Evolutionary conservation across 306 rosid species (phyloP), one percentile per base, ranked within the genome.

Genomic region (Parietaria judaica): DNA sequence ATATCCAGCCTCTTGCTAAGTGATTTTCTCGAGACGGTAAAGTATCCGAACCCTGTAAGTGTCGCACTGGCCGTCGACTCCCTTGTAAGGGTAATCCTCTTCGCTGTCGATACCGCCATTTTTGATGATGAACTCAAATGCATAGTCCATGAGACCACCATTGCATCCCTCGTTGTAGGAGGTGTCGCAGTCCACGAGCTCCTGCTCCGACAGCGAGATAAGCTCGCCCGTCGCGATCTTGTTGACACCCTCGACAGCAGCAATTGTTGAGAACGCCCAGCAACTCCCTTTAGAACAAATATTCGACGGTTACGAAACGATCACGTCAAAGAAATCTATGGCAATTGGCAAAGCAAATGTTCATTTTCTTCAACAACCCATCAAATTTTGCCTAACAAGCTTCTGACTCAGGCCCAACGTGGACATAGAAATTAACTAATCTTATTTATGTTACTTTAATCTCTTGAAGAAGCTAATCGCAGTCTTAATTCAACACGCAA

Each of bases 101-200:
- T 91, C 97, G 4, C 80, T 54, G 72, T 91, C 95, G 58, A 91
- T 83, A 50, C 97, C 97, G 8, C 95, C 91, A 47, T 87, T 91
- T 48, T 70, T 76, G 56, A 91, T 83, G 62, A 91, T 87, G 78
- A 83, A 91, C 72, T 87, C 80, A 37, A 81, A 87, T 58, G 71
- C 97, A 8, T 85, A 74, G 39, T 83, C 96, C 91, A 85, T 81
- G 36, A 87, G 79, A 13, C 96, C 97, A 0, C 97, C 97, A 59
- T 80, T 68, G 66, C 96, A 91, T 45, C 97, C 97, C 72, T 78
- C 78, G 36, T 91, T 87, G 17, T 79, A 66, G 7, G 86, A 13
- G 56, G 53, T 87, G 61, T 91, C 97, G 54, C 97, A 91, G 61
- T 87, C 95, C 34, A 91, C 80, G 13, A 91, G 70, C 77, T 91